Conservation (phyloP, 805 yeast species). For the Torulaspora indica region DNA sequence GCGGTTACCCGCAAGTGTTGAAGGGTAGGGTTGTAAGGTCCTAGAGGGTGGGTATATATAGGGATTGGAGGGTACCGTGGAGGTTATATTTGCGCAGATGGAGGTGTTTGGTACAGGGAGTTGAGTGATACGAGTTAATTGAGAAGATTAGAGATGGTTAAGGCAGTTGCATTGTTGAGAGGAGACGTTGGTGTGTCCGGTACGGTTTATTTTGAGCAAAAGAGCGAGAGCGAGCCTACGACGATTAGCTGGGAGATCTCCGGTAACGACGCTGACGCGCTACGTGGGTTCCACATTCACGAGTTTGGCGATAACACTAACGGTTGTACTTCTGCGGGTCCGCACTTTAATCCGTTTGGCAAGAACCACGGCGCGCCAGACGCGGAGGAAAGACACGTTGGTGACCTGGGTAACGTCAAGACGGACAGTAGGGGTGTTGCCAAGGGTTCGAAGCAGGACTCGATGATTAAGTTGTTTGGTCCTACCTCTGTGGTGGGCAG, state of each 20-base stretch:
- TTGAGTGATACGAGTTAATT: no score
- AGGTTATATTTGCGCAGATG: conserved; percentile 6
- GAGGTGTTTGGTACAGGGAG: no score
- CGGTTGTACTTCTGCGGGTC: conserved; percentile 98
- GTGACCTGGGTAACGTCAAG: conserved; percentile 92
- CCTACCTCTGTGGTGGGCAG: conserved; percentile 87
- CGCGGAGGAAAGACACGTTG: conserved; percentile 46
- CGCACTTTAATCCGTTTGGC: conserved; percentile 89
- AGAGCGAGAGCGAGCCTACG: conserved; percentile 73
- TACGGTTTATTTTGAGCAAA: conserved; percentile 80
- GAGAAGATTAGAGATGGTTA: conserved; percentile 33
- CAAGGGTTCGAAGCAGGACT: conserved; percentile 80
- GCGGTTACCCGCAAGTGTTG: no score
- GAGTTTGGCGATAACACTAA: conserved; percentile 94
- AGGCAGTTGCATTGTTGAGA: conserved; percentile 86
- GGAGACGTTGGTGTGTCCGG: conserved; percentile 93
- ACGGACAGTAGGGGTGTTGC: conserved; percentile 88
- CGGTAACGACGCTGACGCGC: conserved; percentile 84
- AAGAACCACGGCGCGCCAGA: conserved; percentile 91
- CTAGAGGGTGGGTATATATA: no score
- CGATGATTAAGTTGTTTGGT: conserved; percentile 75
- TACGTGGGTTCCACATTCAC: conserved; percentile 97
- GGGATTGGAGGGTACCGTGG: not conserved
- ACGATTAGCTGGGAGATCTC: conserved; percentile 80
- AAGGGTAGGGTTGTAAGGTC: no score